These are phyloP conservation scores for Aspergillus pseudoviridinutans DNA, from an alignment of 2,329 filamentous ascomycete species.

Conservation along the genomic window DNA sequence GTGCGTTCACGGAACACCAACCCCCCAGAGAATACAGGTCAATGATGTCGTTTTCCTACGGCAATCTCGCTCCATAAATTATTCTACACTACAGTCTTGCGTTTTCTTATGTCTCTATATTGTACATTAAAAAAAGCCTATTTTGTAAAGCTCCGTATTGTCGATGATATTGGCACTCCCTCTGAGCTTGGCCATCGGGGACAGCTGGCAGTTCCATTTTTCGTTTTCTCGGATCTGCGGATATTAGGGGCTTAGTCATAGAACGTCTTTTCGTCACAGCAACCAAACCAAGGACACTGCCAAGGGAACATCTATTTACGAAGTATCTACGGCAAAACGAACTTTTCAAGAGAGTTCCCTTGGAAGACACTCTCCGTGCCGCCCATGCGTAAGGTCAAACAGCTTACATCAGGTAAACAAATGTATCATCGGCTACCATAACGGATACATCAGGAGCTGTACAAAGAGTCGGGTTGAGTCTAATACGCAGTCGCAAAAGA, in stretches of 20 bases:
- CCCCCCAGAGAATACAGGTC: background rate
- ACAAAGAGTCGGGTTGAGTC: background rate
- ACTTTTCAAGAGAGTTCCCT: background rate
- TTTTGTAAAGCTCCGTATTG: background rate
- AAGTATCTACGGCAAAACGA: too few species aligned
- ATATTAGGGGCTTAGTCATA: slow-evolving; percentile 33
- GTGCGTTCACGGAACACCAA: slow-evolving; percentile 24
- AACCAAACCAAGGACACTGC: slow-evolving; percentile 18
- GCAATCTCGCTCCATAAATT: background rate
- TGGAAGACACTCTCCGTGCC: background rate
- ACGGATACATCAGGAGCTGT: background rate
- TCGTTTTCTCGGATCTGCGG: slow-evolving; percentile 36
- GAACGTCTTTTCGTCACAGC: slow-evolving; percentile 31
- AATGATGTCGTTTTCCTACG: background rate
- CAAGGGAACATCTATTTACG: background rate
- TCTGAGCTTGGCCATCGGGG: slow-evolving; percentile 12
- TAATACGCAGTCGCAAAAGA: background rate
- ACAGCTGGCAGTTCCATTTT: slow-evolving; percentile 27
- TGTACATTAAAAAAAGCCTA: background rate
- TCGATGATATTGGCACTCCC: background rate
- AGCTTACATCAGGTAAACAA: background rate
- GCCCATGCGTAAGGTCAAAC: background rate
- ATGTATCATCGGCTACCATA: background rate
- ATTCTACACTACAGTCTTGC: background rate
- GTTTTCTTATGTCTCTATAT: background rate